Evolutionary conservation across 192 early-diverging fungal genomes (phyloP).

Genomic region (Coemansia sp.): DNA sequence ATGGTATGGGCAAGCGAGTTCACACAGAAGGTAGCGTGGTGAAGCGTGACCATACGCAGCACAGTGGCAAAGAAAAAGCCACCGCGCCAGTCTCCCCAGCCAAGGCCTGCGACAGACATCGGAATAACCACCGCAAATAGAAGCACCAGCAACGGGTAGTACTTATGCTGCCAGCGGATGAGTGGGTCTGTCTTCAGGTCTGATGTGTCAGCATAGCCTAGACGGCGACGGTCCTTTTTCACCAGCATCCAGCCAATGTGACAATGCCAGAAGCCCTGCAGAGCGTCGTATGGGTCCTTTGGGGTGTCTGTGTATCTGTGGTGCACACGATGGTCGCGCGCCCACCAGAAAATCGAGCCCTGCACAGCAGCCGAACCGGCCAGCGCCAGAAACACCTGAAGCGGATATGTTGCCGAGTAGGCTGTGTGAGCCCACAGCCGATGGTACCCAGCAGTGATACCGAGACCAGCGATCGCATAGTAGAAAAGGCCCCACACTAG

Average conservation of each 20-base stretch:
- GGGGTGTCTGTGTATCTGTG: conserved; percentile 86
- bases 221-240: conserved; percentile 67
- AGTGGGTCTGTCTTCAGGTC: conserved; percentile 74
- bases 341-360: conserved; percentile 87
- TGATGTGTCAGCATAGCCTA: conserved; percentile 77
- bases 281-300: conserved; percentile 78
- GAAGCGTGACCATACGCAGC: conserved; percentile 70
- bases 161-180: conserved; percentile 74
- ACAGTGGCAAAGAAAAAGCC: conserved; percentile 78
- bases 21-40: conserved; percentile 87
- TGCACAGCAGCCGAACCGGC: conserved; percentile 71
- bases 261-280: conserved; percentile 75
- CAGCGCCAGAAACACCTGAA: conserved; percentile 64
- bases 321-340: conserved; percentile 80
- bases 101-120: conserved; percentile 78
- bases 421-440: conserved; percentile 79
- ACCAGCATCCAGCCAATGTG: conserved; percentile 88
- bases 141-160: conserved; percentile 69
- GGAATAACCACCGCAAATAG: conserved; percentile 78
- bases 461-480: conserved; percentile 37
- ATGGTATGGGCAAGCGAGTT: conserved; percentile 80
- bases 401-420: conserved; percentile 63
- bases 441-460: conserved; percentile 73
- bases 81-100: conserved; percentile 80
- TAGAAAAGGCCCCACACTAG: conserved; percentile 52